Base-by-base conservation (phyloP, 2,329 filamentous ascomycete genomes). In the Aspergillus texensis region DNA sequence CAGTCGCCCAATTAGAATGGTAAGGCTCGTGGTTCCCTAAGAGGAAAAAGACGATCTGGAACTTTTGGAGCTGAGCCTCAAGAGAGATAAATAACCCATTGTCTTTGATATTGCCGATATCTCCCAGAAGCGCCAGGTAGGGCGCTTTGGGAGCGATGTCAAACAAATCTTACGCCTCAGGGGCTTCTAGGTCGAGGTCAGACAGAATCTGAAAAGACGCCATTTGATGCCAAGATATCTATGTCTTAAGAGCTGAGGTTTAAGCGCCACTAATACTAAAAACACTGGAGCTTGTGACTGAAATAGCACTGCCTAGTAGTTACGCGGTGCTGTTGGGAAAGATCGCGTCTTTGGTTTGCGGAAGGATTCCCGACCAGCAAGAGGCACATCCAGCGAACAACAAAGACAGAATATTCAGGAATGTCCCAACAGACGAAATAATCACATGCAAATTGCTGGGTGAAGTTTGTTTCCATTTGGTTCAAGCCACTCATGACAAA, bases 11-110 rank as follows among this genome's bases (percentile, higher is more conserved):
- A 53, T 58, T 74, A 43, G 71, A 72, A 34, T 74, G 69, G 65
- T 84, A 87, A 0, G 84, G 77, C 68, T 89, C 86, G 68, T 88
- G 85, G 67, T 88, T 88, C 0, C 86, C 85, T 0, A 82, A 71
- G 0, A 88, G 77, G 34, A 86, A 78, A 46, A 88, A 79, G 1
- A 88, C 82, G 2, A 76, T 71, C 6, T 75, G 71, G 67, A 87
- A 88, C 8, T 80, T 74, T 1, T 45, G 36, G 3, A 88, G 79
- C 66, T 87, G 85, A 2, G 66, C 68, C 14, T 71, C 75, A 11
- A 88, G 71, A 67, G 88, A 88, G 1, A 39, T 59, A 39, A 82
- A 75, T 65, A 81, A 81, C 0, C 81, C 79, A 16, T 78, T 68
- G 48, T 82, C 77, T 62, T 82, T 77, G 10, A 75, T 64, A 61